Percentiles rank a stretch among this genome's conserved stretches.
Evolutionary conservation across 2,329 filamentous ascomycete genomes (phyloP).

Genomic region (Paecilomyces dactylethromorphus): DNA sequence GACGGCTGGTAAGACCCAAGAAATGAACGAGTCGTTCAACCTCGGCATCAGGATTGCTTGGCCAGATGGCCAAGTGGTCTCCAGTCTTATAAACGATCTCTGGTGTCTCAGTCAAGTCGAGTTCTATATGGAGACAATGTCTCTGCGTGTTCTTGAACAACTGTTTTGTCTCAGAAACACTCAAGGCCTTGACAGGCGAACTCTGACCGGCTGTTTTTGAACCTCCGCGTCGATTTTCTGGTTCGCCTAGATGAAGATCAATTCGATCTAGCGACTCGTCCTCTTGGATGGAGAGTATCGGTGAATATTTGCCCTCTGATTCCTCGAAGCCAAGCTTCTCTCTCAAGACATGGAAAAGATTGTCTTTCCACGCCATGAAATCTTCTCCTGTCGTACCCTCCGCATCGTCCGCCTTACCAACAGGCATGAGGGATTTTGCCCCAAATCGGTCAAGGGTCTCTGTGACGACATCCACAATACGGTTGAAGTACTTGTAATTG

Average conservation of each 20-base stretch:
- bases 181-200: slow-evolving; percentile 76
- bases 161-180: slow-evolving; percentile 72
- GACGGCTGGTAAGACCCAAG: slow-evolving; percentile 44
- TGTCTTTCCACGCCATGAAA: slow-evolving; percentile 92
- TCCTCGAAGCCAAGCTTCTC: slow-evolving; percentile 76
- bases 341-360: slow-evolving; percentile 76
- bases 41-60: slow-evolving; percentile 78
- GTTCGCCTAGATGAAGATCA: slow-evolving; percentile 81
- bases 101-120: slow-evolving; percentile 68
- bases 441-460: slow-evolving; percentile 69
- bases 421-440: slow-evolving; percentile 67
- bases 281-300: slow-evolving; percentile 69
- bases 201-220: slow-evolving; percentile 64
- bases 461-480: slow-evolving; percentile 81
- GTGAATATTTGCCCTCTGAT: slow-evolving; percentile 83
- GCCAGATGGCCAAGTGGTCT: slow-evolving; percentile 89
- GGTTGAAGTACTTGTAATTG: slow-evolving; percentile 96
- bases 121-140: slow-evolving; percentile 85
- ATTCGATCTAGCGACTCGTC: slow-evolving; percentile 63
- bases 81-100: slow-evolving; percentile 88
- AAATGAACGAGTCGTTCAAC: slow-evolving; percentile 68
- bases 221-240: slow-evolving; percentile 69
- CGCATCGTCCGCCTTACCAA: slow-evolving; percentile 87
- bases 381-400: slow-evolving; percentile 95
- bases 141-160: slow-evolving; percentile 72